Evolutionary conservation across 2,329 filamentous ascomycete species (phyloP).

Genomic region (Apiospora kogelbergensis): DNA sequence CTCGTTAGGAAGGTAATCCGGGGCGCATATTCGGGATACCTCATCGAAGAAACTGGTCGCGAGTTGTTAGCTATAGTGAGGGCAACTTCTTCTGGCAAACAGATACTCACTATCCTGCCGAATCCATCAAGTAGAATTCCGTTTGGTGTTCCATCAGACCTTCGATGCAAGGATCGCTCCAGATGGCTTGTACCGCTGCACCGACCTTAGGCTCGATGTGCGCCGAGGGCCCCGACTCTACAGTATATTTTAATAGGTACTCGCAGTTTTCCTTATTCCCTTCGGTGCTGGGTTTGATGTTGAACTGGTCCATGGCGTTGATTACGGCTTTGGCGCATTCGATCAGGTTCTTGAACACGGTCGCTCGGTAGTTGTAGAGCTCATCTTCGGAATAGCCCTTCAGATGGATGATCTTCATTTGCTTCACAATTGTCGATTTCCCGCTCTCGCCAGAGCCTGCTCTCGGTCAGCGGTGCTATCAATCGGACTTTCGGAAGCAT

Average conservation of each 20-base stretch:
- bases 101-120: conserved; percentile 83
- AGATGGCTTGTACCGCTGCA: conserved; percentile 80
- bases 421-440: conserved; percentile 98
- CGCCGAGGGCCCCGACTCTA: conserved; percentile 87
- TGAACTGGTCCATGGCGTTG: conserved; percentile 87
- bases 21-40: conserved; percentile 76
- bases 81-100: not conserved
- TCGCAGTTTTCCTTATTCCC: conserved; percentile 73
- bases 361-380: conserved; percentile 88
- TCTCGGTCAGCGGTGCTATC: not conserved
- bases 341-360: conserved; percentile 96
- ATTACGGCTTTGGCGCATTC: conserved; percentile 96
- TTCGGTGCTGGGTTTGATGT: conserved; percentile 73
- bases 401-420: conserved; percentile 99
- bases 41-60: conserved; percentile 87
- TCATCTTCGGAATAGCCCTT: conserved; percentile 97
- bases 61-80: not conserved
- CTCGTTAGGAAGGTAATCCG: conserved; percentile 88
- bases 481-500: not conserved
- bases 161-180: conserved; percentile 83
- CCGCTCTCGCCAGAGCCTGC: conserved; percentile 96
- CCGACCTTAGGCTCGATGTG: conserved; percentile 80
- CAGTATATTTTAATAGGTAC: conserved; percentile 82
- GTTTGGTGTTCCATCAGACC: conserved; percentile 89
- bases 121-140: conserved; percentile 99